Evolutionary conservation across 352 stramenopile genomes (phyloP).

Genomic region (Thalassiosira livingstoniorum): DNA sequence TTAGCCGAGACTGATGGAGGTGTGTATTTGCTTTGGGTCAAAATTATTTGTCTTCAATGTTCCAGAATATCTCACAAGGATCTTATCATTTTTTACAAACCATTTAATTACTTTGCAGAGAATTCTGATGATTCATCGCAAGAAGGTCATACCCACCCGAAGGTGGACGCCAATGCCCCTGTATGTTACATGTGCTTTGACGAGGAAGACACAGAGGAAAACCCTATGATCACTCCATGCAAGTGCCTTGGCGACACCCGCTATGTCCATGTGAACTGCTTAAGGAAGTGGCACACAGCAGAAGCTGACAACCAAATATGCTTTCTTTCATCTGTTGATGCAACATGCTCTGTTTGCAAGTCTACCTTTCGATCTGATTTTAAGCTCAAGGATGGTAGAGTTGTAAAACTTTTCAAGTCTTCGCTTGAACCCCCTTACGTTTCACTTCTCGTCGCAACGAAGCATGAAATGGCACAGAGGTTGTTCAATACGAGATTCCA

Average conservation of each 20-base stretch:
- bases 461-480: constrained; percentile 84
- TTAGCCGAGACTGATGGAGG: constrained; percentile 81
- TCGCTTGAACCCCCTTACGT: constrained; percentile 83
- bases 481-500: constrained; percentile 86
- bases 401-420: constrained; percentile 84
- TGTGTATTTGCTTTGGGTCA: constrained; percentile 27
- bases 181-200: constrained; percentile 87
- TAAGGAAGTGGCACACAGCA: constrained; percentile 93
- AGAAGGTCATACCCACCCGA: constrained; percentile 44
- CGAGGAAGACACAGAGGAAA: constrained; percentile 75
- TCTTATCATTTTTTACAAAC: too few species aligned
- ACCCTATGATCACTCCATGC: constrained; percentile 93
- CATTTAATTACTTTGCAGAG: constrained; percentile 60
- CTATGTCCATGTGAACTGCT: constrained; percentile 95
- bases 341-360: constrained; percentile 84
- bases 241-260: constrained; percentile 95
- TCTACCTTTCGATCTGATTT: constrained; percentile 85
- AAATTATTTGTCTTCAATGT: constrained; percentile 5
- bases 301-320: constrained; percentile 85
- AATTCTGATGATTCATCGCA: constrained; percentile 80
- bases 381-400: constrained; percentile 80
- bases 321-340: constrained; percentile 83
- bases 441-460: constrained; percentile 81
- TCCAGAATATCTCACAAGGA: too few species aligned
- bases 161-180: constrained; percentile 55